Evolutionary conservation across 805 yeast genomes (phyloP), one percentile per base, ranked within the genome.

Genomic region (Sugiyamaella floridensis): DNA sequence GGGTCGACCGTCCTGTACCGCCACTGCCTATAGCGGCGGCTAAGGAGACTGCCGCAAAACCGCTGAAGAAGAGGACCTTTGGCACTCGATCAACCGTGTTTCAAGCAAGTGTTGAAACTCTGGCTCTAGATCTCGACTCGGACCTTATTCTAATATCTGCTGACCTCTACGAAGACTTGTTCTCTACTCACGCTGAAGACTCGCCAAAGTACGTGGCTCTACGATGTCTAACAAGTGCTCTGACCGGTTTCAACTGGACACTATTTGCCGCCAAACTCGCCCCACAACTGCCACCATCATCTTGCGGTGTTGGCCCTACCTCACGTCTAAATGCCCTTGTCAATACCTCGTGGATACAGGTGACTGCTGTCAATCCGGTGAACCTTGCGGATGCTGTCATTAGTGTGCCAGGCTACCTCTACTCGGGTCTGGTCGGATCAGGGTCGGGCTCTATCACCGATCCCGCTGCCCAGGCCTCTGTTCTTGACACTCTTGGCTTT

Each of bases 351-450:
- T 34, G 32, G 11, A 48, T 63, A 14, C 58, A 55, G 45, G 50
- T 56, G 28, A 22, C 29, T 19, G 15, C 52, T 10, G 57, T 56
- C 14, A 46, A 41, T 6, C 62, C 67, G 1, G 49, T 54, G 9
- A 40, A 28, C 6, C 71, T 83, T 22, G 70, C 72, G 0, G 63
- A 61, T 4, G 60, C 65, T 10, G 69, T 82, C 11, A 57, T 76
- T 2, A 68, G 72, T 5, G 71, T 78, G 6, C 80, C 79, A 4
- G 68, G 71, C 1, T 73, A 75, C 10, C 75, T 78, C 6, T 85
- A 82, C 22, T 62, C 63, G 5, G 64, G 71, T 16, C 64, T 80
- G 53, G 60, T 62, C n/a, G 61, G 70, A 2, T 62, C 77, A 9
- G 61, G 41, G 14, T 14, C 43, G 4, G 44, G 18, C 37, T 32